These are phyloP conservation scores for Aspergillus sp. DNA, from an alignment of 2,329 filamentous ascomycete genomes.

Conservation along the genomic window DNA sequence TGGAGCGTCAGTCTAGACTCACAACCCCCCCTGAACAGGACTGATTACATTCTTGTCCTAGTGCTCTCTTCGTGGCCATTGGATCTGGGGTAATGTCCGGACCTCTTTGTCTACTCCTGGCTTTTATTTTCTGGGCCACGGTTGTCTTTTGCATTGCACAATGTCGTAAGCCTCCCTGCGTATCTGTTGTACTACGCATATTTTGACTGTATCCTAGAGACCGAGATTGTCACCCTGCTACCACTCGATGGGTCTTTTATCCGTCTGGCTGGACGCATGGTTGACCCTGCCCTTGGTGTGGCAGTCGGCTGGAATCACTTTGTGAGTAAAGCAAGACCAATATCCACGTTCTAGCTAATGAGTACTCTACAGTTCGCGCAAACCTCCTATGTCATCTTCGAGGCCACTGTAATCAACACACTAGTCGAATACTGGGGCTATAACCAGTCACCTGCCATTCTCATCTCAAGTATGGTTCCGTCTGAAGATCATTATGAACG, in stretches of 20 bases:
- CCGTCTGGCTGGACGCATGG: constrained; percentile 9
- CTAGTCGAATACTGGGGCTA: constrained; percentile 9
- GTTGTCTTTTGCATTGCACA: constrained; percentile 8
- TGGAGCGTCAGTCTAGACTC: constrained; percentile 1
- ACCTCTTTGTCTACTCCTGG: constrained; percentile 3
- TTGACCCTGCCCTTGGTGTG: constrained; percentile 7
- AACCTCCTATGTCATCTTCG: constrained; percentile 11
- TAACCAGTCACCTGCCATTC: constrained; percentile 8
- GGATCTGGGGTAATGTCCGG: constrained; percentile 11
- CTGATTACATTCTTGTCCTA: neutral
- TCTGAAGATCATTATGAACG: neutral
- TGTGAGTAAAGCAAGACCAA: neutral
- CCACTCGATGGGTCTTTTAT: constrained; percentile 9
- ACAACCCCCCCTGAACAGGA: neutral
- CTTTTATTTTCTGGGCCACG: constrained; percentile 8
- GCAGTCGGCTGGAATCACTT: constrained; percentile 12
- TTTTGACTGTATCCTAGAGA: neutral
- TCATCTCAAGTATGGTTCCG: neutral
- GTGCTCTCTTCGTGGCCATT: constrained; percentile 8
- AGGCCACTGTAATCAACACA: constrained; percentile 8
- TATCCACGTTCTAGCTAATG: neutral
- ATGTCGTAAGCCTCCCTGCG: neutral
- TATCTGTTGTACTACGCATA: neutral
- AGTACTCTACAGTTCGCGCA: constrained; percentile 1
- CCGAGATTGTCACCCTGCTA: constrained; percentile 7